phyloP scores from a whole-genome alignment of 2,329 filamentous ascomycete genomes.

The Venturia aucupariae region DNA sequence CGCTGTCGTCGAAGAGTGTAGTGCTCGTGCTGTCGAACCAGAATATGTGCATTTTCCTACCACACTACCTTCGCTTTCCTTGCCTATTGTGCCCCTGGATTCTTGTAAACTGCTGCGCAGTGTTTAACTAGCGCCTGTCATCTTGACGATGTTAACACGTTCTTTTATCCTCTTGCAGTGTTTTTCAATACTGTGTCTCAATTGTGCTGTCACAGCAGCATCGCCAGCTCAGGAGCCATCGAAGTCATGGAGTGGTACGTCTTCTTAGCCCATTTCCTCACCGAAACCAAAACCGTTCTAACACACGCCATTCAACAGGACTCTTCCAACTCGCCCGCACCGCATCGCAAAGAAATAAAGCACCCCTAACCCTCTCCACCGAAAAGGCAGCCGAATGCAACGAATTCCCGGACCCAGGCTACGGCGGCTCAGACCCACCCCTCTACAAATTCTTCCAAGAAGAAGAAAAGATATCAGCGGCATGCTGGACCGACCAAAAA shows the following conservation, averaged over 20 bases:
- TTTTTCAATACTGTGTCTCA: background rate
- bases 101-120: background rate
- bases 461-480: background rate
- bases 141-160: constrained; percentile 2
- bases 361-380: background rate
- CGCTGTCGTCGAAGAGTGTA: background rate
- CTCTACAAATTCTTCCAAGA: constrained; percentile 5
- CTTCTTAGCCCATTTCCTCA: no score
- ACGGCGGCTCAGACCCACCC: constrained; percentile 1
- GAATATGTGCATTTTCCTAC: background rate
- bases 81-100: background rate
- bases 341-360: background rate
- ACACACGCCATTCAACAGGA: background rate
- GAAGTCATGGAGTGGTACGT: background rate
- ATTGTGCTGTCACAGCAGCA: background rate
- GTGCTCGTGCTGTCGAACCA: background rate
- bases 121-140: background rate
- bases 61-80: background rate
- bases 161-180: background rate
- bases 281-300: background rate
- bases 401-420: constrained; percentile 13
- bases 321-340: background rate
- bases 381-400: constrained; percentile 4
- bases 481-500: background rate
- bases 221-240: background rate